These are phyloP conservation scores for Arctostaphylos glauca DNA, from an alignment of 148 eudicot genomes.

Conservation along the genomic window DNA sequence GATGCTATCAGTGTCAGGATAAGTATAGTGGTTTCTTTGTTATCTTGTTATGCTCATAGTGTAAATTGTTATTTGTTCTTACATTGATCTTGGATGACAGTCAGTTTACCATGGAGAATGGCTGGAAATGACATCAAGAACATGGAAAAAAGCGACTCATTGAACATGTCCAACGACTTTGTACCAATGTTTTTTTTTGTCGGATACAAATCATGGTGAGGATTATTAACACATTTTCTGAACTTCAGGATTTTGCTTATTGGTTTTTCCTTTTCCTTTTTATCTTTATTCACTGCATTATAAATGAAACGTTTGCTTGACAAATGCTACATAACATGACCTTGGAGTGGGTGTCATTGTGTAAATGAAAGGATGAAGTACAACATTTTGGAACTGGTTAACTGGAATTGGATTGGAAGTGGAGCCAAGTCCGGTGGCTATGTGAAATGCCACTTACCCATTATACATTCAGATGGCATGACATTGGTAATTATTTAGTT, in stretches of 20 bases:
- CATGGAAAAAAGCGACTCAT: conserved; percentile 64
- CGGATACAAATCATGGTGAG: conserved; percentile 41
- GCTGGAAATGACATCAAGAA: conserved; percentile 46
- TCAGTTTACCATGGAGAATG: conserved; percentile 94
- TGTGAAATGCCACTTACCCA: not conserved
- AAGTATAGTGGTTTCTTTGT: not conserved
- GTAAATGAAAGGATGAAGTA: not conserved
- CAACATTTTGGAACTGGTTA: not conserved
- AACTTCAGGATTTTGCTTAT: not conserved
- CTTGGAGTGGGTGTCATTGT: not conserved
- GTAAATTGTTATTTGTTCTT: conserved; percentile 1
- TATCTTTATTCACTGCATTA: not conserved
- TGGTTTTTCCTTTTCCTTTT: not conserved
- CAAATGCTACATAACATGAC: not conserved
- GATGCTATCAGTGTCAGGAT: not conserved
- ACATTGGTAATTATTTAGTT: not conserved
- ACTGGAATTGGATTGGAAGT: not conserved
- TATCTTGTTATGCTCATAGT: not conserved
- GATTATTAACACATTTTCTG: not conserved
- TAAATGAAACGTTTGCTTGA: not conserved
- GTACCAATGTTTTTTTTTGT: conserved; percentile 87
- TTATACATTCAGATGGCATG: not conserved
- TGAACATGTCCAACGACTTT: conserved; percentile 80
- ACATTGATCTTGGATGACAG: conserved; percentile 20
- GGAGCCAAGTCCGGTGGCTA: not conserved